A percentile compares a stretch with the other conserved stretches of the same genome.
Conservation (phyloP, 2,329 filamentous ascomycete genomes). For the Coniella vitis region DNA sequence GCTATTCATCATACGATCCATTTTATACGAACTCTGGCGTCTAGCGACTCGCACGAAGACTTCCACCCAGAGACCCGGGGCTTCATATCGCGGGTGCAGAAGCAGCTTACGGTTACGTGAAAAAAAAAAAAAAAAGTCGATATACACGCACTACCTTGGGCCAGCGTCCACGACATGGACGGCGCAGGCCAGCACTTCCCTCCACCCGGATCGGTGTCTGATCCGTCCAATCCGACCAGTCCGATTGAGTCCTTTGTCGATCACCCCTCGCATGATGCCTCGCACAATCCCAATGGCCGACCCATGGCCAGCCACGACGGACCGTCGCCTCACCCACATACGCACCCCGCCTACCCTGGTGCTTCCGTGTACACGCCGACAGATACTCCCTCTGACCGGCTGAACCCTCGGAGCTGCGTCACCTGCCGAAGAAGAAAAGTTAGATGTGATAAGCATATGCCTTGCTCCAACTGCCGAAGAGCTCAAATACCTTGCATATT, state of each 20-base stretch:
- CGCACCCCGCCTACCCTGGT: conserved; percentile 20
- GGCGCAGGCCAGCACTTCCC: conserved; percentile 7
- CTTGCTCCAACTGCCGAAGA: conserved; percentile 67
- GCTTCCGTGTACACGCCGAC: conserved; percentile 24
- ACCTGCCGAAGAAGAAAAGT: conserved; percentile 44
- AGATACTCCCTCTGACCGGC: conserved; percentile 18
- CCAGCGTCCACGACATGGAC: conserved; percentile 2
- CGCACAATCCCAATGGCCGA: conserved; percentile 1
- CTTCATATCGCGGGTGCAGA: no score
- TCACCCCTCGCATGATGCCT: conserved; percentile 12
- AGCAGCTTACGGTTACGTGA: no score
- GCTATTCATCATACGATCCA: no score
- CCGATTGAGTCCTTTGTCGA: conserved; percentile 26
- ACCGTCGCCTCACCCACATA: conserved; percentile 14
- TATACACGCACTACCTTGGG: no score
- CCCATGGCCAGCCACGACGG: conserved; percentile 9
- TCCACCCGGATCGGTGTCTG: conserved; percentile 9
- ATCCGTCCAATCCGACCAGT: conserved; percentile 15
- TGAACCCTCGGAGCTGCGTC: conserved; percentile 21
- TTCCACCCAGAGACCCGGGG: no score
- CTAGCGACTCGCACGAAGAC: no score
- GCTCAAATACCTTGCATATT: conserved; percentile 67
- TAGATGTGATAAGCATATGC: conserved; percentile 71
- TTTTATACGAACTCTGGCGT: no score
- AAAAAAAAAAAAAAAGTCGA: no score